These are phyloP conservation scores for Exophiala dermatitidis DNA, from an alignment of 2,329 filamentous ascomycete species.

Conservation along the genomic window DNA sequence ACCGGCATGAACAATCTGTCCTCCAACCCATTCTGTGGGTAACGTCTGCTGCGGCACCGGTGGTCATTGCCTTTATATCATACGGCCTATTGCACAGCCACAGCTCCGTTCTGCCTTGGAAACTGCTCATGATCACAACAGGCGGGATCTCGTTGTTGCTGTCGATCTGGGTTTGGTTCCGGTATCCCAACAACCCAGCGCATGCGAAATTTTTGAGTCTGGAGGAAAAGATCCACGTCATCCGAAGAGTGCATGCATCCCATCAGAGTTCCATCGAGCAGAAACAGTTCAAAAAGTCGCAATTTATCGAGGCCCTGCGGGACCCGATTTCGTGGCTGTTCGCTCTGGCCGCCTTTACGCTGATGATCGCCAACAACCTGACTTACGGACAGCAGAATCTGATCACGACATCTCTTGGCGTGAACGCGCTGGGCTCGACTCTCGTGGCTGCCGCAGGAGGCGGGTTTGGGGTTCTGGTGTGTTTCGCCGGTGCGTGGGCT, in stretches of 20 bases:
- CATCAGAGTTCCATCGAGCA: constrained; percentile 36
- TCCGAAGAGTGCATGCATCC: constrained; percentile 31
- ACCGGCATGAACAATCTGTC: constrained; percentile 33
- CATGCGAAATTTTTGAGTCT: constrained; percentile 31
- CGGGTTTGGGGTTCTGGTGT: constrained; percentile 28
- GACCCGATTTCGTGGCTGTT: constrained; percentile 34
- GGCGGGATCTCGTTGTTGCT: constrained; percentile 34
- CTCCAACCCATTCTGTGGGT: constrained; percentile 34
- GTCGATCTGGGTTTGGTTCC: constrained; percentile 6
- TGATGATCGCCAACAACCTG: constrained; percentile 36
- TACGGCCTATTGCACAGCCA: constrained; percentile 38
- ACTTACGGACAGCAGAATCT: constrained; percentile 38
- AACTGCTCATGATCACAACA: constrained; percentile 37
- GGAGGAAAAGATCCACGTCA: constrained; percentile 32
- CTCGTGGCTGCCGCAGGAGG: constrained; percentile 40
- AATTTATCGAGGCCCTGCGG: constrained; percentile 30
- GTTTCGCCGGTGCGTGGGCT: constrained; percentile 35
- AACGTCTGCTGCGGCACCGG: constrained; percentile 35
- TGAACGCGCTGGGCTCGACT: constrained; percentile 46
- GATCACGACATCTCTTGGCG: constrained; percentile 41
- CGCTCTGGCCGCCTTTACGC: constrained; percentile 32
- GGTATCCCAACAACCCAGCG: constrained; percentile 32
- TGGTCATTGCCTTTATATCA: constrained; percentile 36
- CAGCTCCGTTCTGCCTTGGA: constrained; percentile 29
- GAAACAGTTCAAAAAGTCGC: constrained; percentile 32